phyloP scores from a whole-genome alignment of 2,329 filamentous ascomycete species.

The Talaromyces sp. region DNA sequence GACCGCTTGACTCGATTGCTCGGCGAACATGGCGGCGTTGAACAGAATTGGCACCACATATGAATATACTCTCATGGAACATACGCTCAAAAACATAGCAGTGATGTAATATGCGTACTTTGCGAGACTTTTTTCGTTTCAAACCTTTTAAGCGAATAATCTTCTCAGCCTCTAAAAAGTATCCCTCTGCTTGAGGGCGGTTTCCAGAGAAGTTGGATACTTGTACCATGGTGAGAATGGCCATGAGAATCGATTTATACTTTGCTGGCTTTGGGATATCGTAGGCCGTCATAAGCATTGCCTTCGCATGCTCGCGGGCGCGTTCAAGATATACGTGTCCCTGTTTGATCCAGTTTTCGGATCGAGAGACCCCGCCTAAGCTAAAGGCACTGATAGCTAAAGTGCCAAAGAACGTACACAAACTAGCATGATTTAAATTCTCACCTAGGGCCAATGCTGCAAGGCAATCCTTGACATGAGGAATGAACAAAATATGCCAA shows the following conservation, averaged over 20 bases:
- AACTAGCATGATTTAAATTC: conserved; percentile 40
- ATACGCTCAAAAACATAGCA: conserved; percentile 52
- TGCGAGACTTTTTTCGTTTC: conserved; percentile 43
- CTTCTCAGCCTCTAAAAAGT: conserved; percentile 48
- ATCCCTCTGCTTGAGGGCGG: conserved; percentile 39
- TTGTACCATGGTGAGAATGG: conserved; percentile 47
- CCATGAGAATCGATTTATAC: conserved; percentile 52
- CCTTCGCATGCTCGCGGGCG: conserved; percentile 36
- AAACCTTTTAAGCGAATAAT: conserved; percentile 47
- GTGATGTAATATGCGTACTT: conserved; percentile 50
- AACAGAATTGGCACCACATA: conserved; percentile 20
- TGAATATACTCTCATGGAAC: conserved; percentile 46
- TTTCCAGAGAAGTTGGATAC: conserved; percentile 39
- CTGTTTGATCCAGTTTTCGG: conserved; percentile 38
- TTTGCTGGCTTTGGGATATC: conserved; percentile 42
- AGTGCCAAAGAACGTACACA: conserved; percentile 44
- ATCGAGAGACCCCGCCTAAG: conserved; percentile 33
- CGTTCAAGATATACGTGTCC: conserved; percentile 30
- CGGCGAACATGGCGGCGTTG: conserved; percentile 22
- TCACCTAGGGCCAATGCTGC: conserved; percentile 49
- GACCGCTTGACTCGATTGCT: conserved; percentile 35
- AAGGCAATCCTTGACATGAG: conserved; percentile 46
- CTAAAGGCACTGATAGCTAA: conserved; percentile 51
- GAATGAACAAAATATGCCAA: conserved; percentile 49
- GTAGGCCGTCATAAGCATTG: conserved; percentile 39